Evolutionary conservation across 1,284 basidiomycete genomes (phyloP), one percentile per base, ranked within the genome.

Genomic region (Cryptococcus hybrid): DNA sequence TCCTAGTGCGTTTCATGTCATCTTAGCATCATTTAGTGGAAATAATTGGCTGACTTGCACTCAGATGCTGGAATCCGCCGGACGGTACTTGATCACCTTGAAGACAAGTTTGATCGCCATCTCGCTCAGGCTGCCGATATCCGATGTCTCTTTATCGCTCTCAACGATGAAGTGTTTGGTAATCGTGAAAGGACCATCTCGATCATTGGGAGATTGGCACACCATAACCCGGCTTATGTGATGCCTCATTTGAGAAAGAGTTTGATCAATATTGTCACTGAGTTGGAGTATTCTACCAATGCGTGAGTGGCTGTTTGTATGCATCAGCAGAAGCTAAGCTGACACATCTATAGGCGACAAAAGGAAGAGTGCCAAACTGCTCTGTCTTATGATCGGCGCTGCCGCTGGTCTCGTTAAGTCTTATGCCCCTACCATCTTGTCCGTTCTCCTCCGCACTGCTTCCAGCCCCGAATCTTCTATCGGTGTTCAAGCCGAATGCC

Each of bases 61-160:
- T 30, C 30, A 30, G 12, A n/a, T 11, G 47, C n/a, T 6, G 24
- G 5, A 30, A 97, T 96, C 60, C 84, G 94, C n/a, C 85, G 88
- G 63, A 88, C 89, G 0, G 96, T 99, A 1, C 82, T 99, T 15
- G 86, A 87, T 11, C 88, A 87, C 8, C 82, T 99, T 42, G 92
- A 97, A 70, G 90, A 94, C 67, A 88, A 92, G 45, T 99, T 99
- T 67, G 96, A 99, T 73, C 90, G 93, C 62, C 95, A 99, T 73
- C 84, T 99, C n/a, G 92, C 96, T 1, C 96, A 99, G 77, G 93
- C 95, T 0, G 96, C 99, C 77, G 96, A 98, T 70, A 93, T 99
- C 8, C 87, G 94, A 8, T 95, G 92, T 9, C 81, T 99, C 13
- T 99, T 99, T 78, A 93, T 99, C 63, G 97, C 95, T 0, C 83